These are phyloP conservation scores for Trapa bicornis DNA, from an alignment of 345 rosid genomes.

Conservation along the genomic window DNA sequence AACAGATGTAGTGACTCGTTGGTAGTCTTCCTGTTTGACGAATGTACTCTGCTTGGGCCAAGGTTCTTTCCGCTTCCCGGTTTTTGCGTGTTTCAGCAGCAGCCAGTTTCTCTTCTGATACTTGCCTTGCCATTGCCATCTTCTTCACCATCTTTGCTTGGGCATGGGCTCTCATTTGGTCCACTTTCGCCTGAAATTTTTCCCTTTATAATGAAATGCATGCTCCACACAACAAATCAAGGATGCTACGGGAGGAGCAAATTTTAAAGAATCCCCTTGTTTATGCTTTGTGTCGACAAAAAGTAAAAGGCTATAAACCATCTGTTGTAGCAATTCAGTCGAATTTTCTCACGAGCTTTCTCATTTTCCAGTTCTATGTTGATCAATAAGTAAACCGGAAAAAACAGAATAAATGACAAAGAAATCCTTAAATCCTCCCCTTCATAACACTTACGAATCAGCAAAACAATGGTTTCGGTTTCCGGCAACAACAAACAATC, in stretches of 20 bases:
- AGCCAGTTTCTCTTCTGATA: slow-evolving; percentile 44
- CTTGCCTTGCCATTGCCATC: slow-evolving; percentile 45
- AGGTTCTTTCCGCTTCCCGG: slow-evolving; percentile 37
- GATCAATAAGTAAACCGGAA: too few species aligned
- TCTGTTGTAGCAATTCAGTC: not conserved
- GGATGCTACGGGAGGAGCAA: not conserved
- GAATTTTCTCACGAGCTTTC: not conserved
- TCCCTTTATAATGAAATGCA: not conserved
- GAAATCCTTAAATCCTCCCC: too few species aligned
- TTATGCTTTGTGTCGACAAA: not conserved
- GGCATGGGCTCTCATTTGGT: slow-evolving; percentile 44
- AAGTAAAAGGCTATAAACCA: not conserved
- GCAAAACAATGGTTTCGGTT: not conserved
- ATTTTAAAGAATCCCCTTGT: not conserved
- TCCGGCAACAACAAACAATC: not conserved
- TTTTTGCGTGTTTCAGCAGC: slow-evolving; percentile 43
- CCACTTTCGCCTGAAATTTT: slow-evolving; percentile 44
- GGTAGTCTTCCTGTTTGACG: slow-evolving; percentile 53
- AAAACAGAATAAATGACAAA: too few species aligned
- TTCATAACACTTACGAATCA: too few species aligned
- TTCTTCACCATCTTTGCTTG: slow-evolving; percentile 52
- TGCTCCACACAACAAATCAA: not conserved
- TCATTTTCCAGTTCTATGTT: not conserved
- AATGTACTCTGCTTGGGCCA: slow-evolving; percentile 42
- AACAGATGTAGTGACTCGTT: slow-evolving; percentile 31